phyloP scores from a whole-genome alignment of 2,329 filamentous ascomycete genomes.

The Penicillium sp. region DNA sequence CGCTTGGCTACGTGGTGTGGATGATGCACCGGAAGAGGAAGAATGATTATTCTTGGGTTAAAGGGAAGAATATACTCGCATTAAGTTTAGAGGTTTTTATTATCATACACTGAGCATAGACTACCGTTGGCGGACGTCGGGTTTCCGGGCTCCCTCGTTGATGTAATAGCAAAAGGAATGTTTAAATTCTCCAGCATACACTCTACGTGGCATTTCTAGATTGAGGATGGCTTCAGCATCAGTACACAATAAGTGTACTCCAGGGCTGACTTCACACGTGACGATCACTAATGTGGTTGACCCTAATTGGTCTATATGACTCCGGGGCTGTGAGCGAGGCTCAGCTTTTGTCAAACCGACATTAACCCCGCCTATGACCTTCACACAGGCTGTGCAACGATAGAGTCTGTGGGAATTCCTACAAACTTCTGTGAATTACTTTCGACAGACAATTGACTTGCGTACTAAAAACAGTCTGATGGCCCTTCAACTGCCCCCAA shows the following conservation, averaged over 20 bases:
- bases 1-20: conserved; percentile 59
- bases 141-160: background rate
- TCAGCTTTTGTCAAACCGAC: background rate
- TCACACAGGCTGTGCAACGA: background rate
- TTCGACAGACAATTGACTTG: background rate
- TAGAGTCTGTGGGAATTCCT: background rate
- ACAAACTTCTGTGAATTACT: background rate
- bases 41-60: conserved; percentile 35
- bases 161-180: background rate
- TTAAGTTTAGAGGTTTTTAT: background rate
- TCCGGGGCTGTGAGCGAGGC: background rate
- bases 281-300: background rate
- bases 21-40: conserved; percentile 60
- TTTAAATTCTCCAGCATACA: background rate
- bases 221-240: background rate
- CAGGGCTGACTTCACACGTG: background rate
- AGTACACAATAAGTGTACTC: background rate
- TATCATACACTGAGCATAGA: background rate
- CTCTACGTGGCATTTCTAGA: background rate
- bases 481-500: background rate
- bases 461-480: background rate
- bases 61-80: background rate
- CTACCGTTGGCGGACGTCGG: background rate
- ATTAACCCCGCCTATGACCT: too few species aligned
- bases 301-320: background rate